Conservation (phyloP, 345 rosid genomes). For the Draba incana region DNA sequence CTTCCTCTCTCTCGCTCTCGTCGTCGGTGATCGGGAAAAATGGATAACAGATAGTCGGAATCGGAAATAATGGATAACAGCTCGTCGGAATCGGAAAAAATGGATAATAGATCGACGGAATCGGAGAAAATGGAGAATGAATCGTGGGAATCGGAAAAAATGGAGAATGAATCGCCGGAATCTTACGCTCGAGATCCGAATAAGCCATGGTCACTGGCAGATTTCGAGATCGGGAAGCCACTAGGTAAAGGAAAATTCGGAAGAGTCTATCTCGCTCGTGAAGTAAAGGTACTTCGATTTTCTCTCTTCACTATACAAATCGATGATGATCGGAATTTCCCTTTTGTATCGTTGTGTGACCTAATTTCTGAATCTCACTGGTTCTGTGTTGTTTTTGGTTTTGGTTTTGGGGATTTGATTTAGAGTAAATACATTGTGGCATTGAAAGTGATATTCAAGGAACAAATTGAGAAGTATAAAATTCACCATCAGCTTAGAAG, state of each 20-base stretch:
- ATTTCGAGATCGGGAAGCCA: constrained; percentile 92
- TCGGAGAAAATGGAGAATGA: too few relatives aligned
- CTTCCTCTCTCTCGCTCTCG: constrained; percentile 7
- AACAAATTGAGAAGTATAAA: constrained; percentile 80
- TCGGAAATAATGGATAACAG: background rate
- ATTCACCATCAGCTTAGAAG: constrained; percentile 82
- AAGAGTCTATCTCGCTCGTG: constrained; percentile 88
- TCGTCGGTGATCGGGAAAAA: constrained; percentile 8
- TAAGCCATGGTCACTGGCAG: constrained; percentile 60
- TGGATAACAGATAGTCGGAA: background rate
- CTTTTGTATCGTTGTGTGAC: background rate
- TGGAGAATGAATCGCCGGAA: background rate
- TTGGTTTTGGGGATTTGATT: too few relatives aligned
- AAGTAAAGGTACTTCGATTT: constrained; percentile 52
- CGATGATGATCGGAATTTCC: background rate
- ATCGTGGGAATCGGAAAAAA: constrained; percentile 13
- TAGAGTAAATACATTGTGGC: constrained; percentile 83
- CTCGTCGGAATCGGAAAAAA: constrained; percentile 14
- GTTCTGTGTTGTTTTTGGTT: too few relatives aligned
- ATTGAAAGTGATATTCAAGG: constrained; percentile 83
- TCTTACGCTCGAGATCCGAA: constrained; percentile 15
- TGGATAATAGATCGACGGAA: constrained; percentile 2
- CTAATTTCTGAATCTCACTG: too few relatives aligned
- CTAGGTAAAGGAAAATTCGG: constrained; percentile 92
- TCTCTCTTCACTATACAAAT: background rate